Percentiles rank a stretch among this genome's conserved stretches.
Conservation (phyloP, 768 basidiomycete species). For the Mycena floridula region DNA sequence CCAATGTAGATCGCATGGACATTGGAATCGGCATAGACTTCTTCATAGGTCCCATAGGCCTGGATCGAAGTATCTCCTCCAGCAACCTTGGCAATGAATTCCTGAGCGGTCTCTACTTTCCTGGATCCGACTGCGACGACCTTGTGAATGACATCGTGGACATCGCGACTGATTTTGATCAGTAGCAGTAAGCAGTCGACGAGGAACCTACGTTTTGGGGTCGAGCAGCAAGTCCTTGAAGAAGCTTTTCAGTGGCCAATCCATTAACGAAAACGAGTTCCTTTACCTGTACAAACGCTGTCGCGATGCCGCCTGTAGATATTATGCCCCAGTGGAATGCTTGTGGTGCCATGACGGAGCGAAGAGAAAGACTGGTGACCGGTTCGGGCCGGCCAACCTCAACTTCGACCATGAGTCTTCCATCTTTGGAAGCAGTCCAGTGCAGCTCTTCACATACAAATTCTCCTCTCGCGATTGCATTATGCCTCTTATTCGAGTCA, state of each 20-base stretch:
- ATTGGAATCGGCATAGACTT: constrained; percentile 58
- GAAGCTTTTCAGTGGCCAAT: constrained; percentile 3
- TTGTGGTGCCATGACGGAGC: constrained; percentile 17
- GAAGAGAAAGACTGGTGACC: background rate
- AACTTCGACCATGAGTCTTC: background rate
- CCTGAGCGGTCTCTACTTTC: constrained; percentile 55
- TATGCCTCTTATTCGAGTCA: constrained; percentile 51
- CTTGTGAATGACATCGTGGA: constrained; percentile 62
- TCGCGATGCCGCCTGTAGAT: constrained; percentile 72
- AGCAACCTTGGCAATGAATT: constrained; percentile 55
- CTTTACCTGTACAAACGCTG: constrained; percentile 61
- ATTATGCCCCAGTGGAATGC: constrained; percentile 82
- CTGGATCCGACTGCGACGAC: constrained; percentile 77
- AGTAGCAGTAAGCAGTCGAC: background rate
- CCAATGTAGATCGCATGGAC: constrained; percentile 80
- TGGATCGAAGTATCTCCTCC: constrained; percentile 49
- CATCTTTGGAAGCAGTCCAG: background rate
- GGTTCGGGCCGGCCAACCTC: background rate
- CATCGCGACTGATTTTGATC: constrained; percentile 43
- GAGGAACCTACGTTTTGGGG: background rate
- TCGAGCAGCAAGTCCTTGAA: constrained; percentile 30
- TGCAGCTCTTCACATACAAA: background rate
- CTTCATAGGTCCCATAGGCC: constrained; percentile 68
- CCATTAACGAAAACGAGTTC: background rate
- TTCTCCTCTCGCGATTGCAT: constrained; percentile 16